Base-by-base conservation (phyloP, 139 green algal genomes). In the Tetraselmis striata region DNA sequence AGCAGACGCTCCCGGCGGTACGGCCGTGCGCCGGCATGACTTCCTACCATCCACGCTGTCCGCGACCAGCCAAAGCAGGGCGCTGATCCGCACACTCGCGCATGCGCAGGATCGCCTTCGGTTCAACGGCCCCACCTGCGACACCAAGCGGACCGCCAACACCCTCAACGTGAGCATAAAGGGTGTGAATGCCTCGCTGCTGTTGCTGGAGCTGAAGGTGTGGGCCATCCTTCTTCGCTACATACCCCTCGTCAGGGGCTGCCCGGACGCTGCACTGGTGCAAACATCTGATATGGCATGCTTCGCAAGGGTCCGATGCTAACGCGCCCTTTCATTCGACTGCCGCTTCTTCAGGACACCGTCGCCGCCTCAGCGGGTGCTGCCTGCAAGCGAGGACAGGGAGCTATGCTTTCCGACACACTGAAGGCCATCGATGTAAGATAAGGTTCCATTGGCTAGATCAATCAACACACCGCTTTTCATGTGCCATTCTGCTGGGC, bases 91-190 rank as follows among this genome's bases (percentile, higher is more conserved):
- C 11, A 67, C 18, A 67, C 18, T 67, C 18, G 5, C 45, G 45
- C 18, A 25, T 28, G 0, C 58, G 28, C 77, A 85, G 78, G 84
- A 82, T 2, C 25, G 82, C 0, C 81, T 91, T 0, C 83, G 82
- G 1, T 27, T 96, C 28, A 94, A 97, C 76, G 91, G 93, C 11
- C 93, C 93, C 0, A 23, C 29, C 0, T 83, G 89, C 30, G 23
- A 77, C 0, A 27, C 79, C 1, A 58, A 81, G 24, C 84, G 90
- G 1, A 87, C 96, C 74, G 93, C 93, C 23, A 97, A 96, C 89
- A 97, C 93, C 0, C 89, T 97, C 2, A 93, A 85, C 82, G 90
- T 97, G 29, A 88, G 84, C 78, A 88, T 97, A 1, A 79, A 79
- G 2, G 91, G 90, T 24, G 59, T 97, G 23, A 32, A 79, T 2